Evolutionary conservation across 768 basidiomycete genomes (phyloP).

Genomic region (Russula emetica): DNA sequence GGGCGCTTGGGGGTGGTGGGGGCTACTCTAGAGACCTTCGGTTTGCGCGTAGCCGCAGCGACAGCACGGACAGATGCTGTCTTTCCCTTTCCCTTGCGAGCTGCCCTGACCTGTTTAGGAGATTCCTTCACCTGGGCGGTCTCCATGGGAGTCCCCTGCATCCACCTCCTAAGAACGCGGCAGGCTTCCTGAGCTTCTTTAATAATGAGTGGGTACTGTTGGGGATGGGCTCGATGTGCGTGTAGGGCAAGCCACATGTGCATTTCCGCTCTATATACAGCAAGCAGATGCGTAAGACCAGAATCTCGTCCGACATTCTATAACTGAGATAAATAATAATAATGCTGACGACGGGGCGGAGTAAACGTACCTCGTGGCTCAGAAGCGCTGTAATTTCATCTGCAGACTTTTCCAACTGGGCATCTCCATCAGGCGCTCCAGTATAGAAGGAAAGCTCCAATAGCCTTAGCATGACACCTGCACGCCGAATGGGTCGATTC

Average conservation of each 20-base stretch:
- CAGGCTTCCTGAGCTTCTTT: constrained; percentile 54
- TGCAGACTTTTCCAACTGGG: constrained; percentile 7
- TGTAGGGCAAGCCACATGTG: constrained; percentile 72
- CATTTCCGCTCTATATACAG: constrained; percentile 50
- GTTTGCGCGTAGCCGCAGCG: constrained; percentile 16
- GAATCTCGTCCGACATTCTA: constrained; percentile 35
- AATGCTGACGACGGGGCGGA: neutral
- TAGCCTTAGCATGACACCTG: constrained; percentile 50
- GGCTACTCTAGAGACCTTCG: constrained; percentile 11
- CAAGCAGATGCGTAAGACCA: constrained; percentile 31
- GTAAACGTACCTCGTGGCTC: constrained; percentile 34
- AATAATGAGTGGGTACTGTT: constrained; percentile 45
- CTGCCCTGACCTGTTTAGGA: constrained; percentile 14
- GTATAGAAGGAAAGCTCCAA: constrained; percentile 51
- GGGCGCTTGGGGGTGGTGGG: constrained; percentile 45
- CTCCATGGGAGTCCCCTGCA: constrained; percentile 27
- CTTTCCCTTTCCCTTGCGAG: constrained; percentile 22
- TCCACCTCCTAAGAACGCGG: constrained; percentile 41
- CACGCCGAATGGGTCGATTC: constrained; percentile 54
- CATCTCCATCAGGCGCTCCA: constrained; percentile 23
- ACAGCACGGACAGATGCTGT: constrained; percentile 25
- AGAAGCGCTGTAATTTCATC: constrained; percentile 36
- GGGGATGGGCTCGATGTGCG: constrained; percentile 51
- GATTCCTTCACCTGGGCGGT: constrained; percentile 17
- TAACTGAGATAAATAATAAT: neutral